Conservation (phyloP, 1,284 basidiomycete species). For the Trichosporon sp. region DNA sequence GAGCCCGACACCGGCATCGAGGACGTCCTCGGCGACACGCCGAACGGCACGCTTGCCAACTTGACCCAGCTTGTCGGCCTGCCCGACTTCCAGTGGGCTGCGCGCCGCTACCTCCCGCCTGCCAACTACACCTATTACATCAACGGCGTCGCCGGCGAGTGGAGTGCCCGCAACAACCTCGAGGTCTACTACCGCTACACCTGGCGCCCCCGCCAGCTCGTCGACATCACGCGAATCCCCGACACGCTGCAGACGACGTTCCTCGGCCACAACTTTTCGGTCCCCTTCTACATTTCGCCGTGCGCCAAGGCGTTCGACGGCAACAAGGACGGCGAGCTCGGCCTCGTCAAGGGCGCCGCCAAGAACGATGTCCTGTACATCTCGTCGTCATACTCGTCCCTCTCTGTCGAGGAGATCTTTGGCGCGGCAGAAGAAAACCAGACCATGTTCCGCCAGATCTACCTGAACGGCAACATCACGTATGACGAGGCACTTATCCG, state of each 20-base stretch:
- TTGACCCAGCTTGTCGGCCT: background rate
- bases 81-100: constrained; percentile 16
- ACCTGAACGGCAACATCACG: constrained; percentile 50
- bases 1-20: constrained; percentile 11
- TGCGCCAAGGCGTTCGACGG: constrained; percentile 59
- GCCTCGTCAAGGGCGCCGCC: constrained; percentile 54
- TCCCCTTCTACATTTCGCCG: constrained; percentile 58
- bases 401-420: constrained; percentile 39
- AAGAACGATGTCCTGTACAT: constrained; percentile 53
- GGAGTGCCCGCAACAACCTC: constrained; percentile 12
- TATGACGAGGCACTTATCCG: constrained; percentile 54
- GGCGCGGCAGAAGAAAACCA: constrained; percentile 32
- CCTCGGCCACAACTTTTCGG: constrained; percentile 27
- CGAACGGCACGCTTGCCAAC: background rate
- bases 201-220: background rate
- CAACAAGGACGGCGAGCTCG: constrained; percentile 60
- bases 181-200: constrained; percentile 14
- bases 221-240: constrained; percentile 7
- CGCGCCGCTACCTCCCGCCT: background rate
- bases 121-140: constrained; percentile 13
- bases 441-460: constrained; percentile 46
- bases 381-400: constrained; percentile 45
- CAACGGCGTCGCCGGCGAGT: constrained; percentile 14
- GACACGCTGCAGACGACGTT: constrained; percentile 4
- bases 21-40: constrained; percentile 11